Evolutionary conservation across 2,329 filamentous ascomycete genomes (phyloP), one percentile per base, ranked within the genome.

Genomic region (Neurospora sp.): DNA sequence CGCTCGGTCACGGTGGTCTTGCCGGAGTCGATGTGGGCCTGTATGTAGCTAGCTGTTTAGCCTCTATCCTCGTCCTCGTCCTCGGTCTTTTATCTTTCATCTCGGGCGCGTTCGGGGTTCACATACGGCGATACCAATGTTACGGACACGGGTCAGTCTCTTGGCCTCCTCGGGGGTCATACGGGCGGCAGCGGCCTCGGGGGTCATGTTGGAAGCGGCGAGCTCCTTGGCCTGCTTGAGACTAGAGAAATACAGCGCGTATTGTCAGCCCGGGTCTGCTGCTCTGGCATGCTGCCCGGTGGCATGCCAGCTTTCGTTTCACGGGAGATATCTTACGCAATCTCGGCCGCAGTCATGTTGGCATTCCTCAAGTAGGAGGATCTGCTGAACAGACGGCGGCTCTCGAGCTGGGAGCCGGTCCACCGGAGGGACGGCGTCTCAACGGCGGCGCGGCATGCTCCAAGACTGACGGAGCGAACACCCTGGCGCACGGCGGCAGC

Each of bases 11-110:
- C 92, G 43, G 96, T 99, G 41, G 96, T 99, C 84, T 99, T 99
- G 77, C 96, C 96, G 78, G 93, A 97, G 83, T 99, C 96, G 79
- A 99, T 99, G 80, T 99, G 96, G 74, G 96, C 96, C 91, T 93
- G 75, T 69, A 57, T 57, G 33, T 28, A 70, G 39, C 72, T 46
- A 70, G 46, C 68, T 70, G 69, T 69, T 72, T 70, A 72, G 72
- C 69, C 36, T 71, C 68, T 41, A 17, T 52, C 68, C 66, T 28
- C 36, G 2, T 67, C 19, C 37, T 23, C 39, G 46, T 17, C 52
- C 52, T 62, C 46, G 6, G 11, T 19, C 4, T 28, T 28, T 52
- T n/a, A 10, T 28, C 8, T 8, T 19, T 36, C 28, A 67, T 23
- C 28, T 23, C 67, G 19, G 67, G 67, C 39, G 43, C 46, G 67